These are phyloP conservation scores for Nevesoporus exiguus DNA, from an alignment of 768 basidiomycete species.

Conservation along the genomic window DNA sequence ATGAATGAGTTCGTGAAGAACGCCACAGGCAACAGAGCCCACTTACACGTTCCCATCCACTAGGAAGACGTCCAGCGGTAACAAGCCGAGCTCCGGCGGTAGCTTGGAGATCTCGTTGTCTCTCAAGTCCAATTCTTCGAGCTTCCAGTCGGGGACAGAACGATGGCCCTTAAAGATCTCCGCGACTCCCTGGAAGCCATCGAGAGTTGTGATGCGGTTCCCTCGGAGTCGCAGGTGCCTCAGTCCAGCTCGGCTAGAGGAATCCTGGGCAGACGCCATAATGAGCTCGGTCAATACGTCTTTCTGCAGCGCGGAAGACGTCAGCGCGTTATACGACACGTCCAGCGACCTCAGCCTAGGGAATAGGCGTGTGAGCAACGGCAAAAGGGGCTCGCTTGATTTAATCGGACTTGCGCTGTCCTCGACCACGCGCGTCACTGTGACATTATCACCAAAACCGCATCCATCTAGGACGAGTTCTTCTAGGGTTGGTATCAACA, in stretches of 20 bases:
- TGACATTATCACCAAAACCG: slow-evolving; percentile 56
- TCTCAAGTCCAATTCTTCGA: slow-evolving; percentile 79
- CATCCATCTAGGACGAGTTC: slow-evolving; percentile 76
- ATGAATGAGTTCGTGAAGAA: not conserved
- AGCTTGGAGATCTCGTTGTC: slow-evolving; percentile 77
- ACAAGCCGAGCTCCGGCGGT: slow-evolving; percentile 64
- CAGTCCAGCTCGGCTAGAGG: slow-evolving; percentile 48
- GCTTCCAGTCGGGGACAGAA: slow-evolving; percentile 61
- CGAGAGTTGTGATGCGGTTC: slow-evolving; percentile 59
- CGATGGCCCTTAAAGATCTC: slow-evolving; percentile 62
- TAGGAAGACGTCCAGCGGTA: slow-evolving; percentile 76
- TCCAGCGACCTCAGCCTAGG: slow-evolving; percentile 68
- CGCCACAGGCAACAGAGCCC: not conserved
- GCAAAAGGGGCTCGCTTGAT: slow-evolving; percentile 52
- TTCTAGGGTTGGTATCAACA: slow-evolving; percentile 62
- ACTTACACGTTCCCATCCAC: slow-evolving; percentile 85
- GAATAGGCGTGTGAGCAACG: slow-evolving; percentile 61
- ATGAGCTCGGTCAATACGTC: slow-evolving; percentile 50
- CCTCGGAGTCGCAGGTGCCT: slow-evolving; percentile 65
- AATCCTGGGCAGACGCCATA: slow-evolving; percentile 37
- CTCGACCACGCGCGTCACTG: slow-evolving; percentile 39
- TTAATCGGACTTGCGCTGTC: slow-evolving; percentile 39
- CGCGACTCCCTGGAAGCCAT: slow-evolving; percentile 61
- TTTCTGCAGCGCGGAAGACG: slow-evolving; percentile 47
- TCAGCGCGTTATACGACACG: slow-evolving; percentile 71